Evolutionary conservation across 768 basidiomycete species (phyloP).

Genomic region (Tulasnella sp.): DNA sequence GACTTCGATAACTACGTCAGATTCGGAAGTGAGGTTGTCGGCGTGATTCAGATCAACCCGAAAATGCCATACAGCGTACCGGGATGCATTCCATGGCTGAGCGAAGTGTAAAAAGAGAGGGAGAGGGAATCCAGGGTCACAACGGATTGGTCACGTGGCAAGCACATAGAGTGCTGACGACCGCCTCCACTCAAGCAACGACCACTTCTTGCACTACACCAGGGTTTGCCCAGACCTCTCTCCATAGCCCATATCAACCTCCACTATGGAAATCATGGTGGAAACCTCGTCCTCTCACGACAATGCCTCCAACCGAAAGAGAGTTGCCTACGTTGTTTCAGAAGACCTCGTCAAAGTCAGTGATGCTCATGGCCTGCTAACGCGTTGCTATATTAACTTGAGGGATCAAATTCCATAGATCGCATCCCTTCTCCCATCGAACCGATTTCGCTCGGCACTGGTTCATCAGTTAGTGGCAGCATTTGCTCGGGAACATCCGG

Average conservation of each 20-base stretch:
- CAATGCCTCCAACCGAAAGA: not conserved
- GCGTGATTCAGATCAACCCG: no score
- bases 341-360: conserved; percentile 53
- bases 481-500: conserved; percentile 35
- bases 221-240: no score
- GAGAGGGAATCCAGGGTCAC: no score
- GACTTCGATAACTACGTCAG: no score
- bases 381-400: not conserved
- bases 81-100: no score
- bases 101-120: no score
- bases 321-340: conserved; percentile 52
- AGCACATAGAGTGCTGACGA: no score
- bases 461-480: conserved; percentile 61
- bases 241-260: not conserved
- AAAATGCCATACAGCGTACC: no score
- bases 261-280: not conserved
- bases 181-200: no score
- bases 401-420: conserved; percentile 34
- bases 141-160: no score
- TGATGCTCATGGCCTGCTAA: not conserved
- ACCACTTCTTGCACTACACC: no score
- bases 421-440: conserved; percentile 52
- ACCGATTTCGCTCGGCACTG: conserved; percentile 57
- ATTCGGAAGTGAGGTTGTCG: no score
- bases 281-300: not conserved